Base-by-base conservation (phyloP, 2,329 filamentous ascomycete species). In the Beauveria rudraprayagi region DNA sequence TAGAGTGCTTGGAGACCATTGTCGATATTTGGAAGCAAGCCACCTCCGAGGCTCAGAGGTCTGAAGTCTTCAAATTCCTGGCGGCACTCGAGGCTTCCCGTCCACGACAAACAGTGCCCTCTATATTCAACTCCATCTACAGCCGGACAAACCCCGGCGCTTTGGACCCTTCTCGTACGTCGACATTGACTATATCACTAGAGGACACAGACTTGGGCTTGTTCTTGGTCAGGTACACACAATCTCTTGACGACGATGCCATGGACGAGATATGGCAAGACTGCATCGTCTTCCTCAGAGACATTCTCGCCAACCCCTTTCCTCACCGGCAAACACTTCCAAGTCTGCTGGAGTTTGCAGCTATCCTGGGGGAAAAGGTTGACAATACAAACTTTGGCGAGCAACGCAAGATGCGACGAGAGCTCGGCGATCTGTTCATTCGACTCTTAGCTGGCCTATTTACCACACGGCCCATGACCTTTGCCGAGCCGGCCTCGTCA, bases 181-280 rank as follows among this genome's bases (percentile, higher is more conserved):
- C 93, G 17, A 95, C 91, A 2, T 78, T 97, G 71, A 96, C 93
- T 0, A 90, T 94, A 19, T 88, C 90, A 53, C 77, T 99, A 10
- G 86, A 86, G 59, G 92, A 97, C 68, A 83, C 85, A 0, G 92
- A 97, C 68, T 78, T 99, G 11, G 90, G 93, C 9, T 84, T 89
- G 9, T 99, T 99, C 72, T 75, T 97, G 50, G 90, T 96, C 8
- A 90, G 94, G 64, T 99, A 99, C 72, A 88, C 92, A 0, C 84
- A 84, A 34, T 94, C 92, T 0, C 80, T 97, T 14, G 94, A 99
- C 69, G 94, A 99, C 68, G 94, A 99, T 76, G 90, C 94, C 17
- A 93, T 97, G 83, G 94, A 99, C 68, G 94, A 99, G 74, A 96
- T 99, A 54, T 99, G 94, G 94, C 82, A 87, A 46, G 93, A 99